Evolutionary conservation across 495 filamentous ascomycete genomes (phyloP), one percentile per base, ranked within the genome.

Genomic region (Talaromyces adpressus): DNA sequence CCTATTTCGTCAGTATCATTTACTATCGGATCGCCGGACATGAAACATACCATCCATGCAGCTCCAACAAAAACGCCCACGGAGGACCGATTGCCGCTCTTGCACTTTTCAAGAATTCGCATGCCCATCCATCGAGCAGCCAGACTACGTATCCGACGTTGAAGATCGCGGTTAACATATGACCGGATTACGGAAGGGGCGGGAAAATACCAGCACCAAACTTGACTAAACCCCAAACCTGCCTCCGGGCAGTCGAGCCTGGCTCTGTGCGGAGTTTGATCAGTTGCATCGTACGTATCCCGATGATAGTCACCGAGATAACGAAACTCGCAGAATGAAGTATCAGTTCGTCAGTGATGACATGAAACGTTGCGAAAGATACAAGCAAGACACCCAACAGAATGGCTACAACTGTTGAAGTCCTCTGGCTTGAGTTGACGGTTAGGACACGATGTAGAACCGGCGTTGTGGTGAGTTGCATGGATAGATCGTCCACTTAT

Each of bases 211-310:
- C 41, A 18, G 41, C 41, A 45, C 41, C 41, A 4, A 45, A 45
- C n/a, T n/a, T 45, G 14, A 45, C 41, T 45, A 45, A 18, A 45
- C 41, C 41, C 41, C 41, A 45, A 45, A 45, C 18, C 41, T 45
- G 61, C 39, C 56, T 66, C 53, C 59, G 59, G 16, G 36, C 30
- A 12, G 18, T n/a, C 2, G 63, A 70, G 6, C 62, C 60, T 18
- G 58, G 39, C 7, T 63, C 39, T 22, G 68, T 68, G 41, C 67
- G 64, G 8, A 36, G 63, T 45, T 67, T 63, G 27, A 72, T 62
- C 0, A 70, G 62, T 57, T 65, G 66, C 68, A 70, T 69, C 1
- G 75, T 80, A 32, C 75, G 72, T 6, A 74, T 62, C 6, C 70
- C 77, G 36, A 72, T 70, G 16, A 67, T 49, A 9, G 63, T 59